Conservation (phyloP, 495 filamentous ascomycete genomes). For the Penicillium psychrofluorescens region DNA sequence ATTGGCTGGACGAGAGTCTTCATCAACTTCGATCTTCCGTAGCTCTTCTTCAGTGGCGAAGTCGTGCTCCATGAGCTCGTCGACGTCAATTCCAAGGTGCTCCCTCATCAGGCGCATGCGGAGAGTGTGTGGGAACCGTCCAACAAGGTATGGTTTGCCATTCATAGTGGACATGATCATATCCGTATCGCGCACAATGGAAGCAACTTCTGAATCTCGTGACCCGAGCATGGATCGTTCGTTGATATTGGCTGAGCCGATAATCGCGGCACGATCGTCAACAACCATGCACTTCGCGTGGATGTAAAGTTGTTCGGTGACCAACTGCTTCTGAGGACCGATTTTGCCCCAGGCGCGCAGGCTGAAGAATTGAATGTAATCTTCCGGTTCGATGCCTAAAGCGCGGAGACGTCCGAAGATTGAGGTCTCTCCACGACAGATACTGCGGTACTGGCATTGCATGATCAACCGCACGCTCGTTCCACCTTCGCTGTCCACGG, state of each 20-base stretch:
- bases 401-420: slow-evolving; percentile 83
- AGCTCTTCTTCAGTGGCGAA: slow-evolving; percentile 39
- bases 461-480: slow-evolving; percentile 93
- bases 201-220: slow-evolving; percentile 86
- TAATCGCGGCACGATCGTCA: slow-evolving; percentile 88
- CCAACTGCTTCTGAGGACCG: slow-evolving; percentile 69
- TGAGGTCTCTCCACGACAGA: slow-evolving; percentile 86
- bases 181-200: slow-evolving; percentile 87
- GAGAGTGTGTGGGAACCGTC: slow-evolving; percentile 86
- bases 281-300: slow-evolving; percentile 97
- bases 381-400: slow-evolving; percentile 86
- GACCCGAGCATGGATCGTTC: slow-evolving; percentile 92
- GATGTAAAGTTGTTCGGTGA: slow-evolving; percentile 97
- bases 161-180: slow-evolving; percentile 92
- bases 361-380: slow-evolving; percentile 94
- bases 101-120: slow-evolving; percentile 94
- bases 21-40: slow-evolving; percentile 33
- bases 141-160: slow-evolving; percentile 79
- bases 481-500: slow-evolving; percentile 86
- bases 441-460: slow-evolving; percentile 96
- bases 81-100: slow-evolving; percentile 91
- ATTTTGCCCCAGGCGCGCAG: slow-evolving; percentile 91
- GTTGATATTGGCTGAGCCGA: slow-evolving; percentile 98
- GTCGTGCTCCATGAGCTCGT: slow-evolving; percentile 82
- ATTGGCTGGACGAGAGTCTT: slow-evolving; percentile 14